phyloP scores from a whole-genome alignment of 73 alveolate genomes.

The Paramecium sonneborni region DNA sequence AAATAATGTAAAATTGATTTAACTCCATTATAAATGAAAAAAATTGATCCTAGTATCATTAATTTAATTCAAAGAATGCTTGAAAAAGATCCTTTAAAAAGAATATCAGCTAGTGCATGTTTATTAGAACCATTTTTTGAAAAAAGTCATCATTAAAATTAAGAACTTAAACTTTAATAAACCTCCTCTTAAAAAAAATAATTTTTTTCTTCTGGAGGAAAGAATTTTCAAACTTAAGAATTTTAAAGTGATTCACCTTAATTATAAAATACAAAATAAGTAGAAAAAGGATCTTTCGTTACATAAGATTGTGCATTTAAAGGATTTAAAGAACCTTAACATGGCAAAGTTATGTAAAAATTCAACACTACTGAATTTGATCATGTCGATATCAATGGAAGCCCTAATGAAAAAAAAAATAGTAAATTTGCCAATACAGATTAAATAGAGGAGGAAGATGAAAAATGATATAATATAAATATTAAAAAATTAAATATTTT shows the following conservation, averaged over 20 bases:
- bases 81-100: conserved; percentile 12
- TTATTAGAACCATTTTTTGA: conserved; percentile 20
- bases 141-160: neutral
- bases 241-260: neutral
- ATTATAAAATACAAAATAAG: neutral
- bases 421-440: conserved; percentile 16
- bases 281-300: conserved; percentile 17
- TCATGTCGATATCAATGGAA: neutral
- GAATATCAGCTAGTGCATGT: conserved; percentile 13
- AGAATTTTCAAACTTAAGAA: conserved; percentile 9
- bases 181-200: conserved; percentile 12
- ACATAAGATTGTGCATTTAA: conserved; percentile 38
- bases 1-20: conserved; percentile 61
- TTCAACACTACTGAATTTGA: conserved; percentile 48
- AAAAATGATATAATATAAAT: neutral
- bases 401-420: neutral
- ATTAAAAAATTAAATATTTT: neutral
- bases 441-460: conserved; percentile 39
- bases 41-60: conserved; percentile 26
- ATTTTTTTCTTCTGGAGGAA: neutral
- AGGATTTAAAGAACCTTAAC: neutral
- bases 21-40: conserved; percentile 41
- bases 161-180: neutral
- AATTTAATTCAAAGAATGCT: conserved; percentile 33
- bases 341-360: conserved; percentile 4